Evolutionary conservation across 2,329 filamentous ascomycete species (phyloP).

Genomic region (Fusarium virguliforme): DNA sequence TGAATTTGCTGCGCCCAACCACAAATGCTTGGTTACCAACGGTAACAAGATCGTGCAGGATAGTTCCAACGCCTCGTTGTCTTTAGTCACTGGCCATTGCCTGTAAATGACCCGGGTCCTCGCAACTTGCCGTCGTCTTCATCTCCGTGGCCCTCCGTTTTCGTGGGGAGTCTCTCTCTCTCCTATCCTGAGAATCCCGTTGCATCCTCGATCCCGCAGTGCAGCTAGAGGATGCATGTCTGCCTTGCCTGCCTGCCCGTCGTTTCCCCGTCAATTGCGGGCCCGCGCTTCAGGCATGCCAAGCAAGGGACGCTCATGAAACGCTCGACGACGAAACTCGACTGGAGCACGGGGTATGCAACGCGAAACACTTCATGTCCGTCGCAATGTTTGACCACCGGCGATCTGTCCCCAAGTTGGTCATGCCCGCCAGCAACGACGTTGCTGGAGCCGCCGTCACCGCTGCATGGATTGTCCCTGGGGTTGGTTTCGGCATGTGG

Average conservation of each 20-base stretch:
- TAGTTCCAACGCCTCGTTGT: constrained; percentile 19
- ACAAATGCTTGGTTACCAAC: constrained; percentile 35
- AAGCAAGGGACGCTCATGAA: constrained; percentile 46
- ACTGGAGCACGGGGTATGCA: constrained; percentile 34
- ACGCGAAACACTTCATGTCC: constrained; percentile 37
- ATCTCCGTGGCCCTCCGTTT: constrained; percentile 8
- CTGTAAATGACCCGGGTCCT: constrained; percentile 6
- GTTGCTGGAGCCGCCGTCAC: constrained; percentile 15
- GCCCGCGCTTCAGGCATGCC: constrained; percentile 40
- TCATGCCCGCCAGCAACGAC: constrained; percentile 19
- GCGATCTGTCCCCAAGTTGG: constrained; percentile 28
- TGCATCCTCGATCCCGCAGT: not conserved
- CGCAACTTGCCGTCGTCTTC: constrained; percentile 5
- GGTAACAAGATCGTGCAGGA: constrained; percentile 29
- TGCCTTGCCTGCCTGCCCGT: constrained; percentile 2
- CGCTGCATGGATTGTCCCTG: constrained; percentile 38
- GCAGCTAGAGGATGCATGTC: constrained; percentile 3
- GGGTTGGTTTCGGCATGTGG: constrained; percentile 28
- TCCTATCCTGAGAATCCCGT: constrained; percentile 18
- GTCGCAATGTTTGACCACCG: constrained; percentile 43
- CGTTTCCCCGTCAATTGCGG: constrained; percentile 43
- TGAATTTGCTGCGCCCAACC: constrained; percentile 23
- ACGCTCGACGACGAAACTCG: constrained; percentile 41
- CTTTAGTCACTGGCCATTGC: constrained; percentile 19
- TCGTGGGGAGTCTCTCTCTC: not conserved